Evolutionary conservation across 1,284 basidiomycete genomes (phyloP).

Genomic region (Melampsora americana): DNA sequence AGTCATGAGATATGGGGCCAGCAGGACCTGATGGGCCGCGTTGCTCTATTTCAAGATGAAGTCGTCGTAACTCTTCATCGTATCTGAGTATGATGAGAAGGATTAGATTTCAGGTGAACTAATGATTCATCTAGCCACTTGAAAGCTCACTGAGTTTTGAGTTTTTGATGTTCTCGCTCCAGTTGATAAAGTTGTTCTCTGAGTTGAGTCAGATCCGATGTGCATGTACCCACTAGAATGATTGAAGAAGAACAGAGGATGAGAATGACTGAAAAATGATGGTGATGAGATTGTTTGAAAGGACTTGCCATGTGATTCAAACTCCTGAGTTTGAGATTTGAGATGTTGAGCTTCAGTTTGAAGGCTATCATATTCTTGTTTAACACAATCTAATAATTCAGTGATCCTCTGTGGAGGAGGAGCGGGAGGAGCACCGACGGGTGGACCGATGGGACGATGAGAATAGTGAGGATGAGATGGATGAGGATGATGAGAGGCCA

Average conservation of each 20-base stretch:
- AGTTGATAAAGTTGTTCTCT: conserved; percentile 37
- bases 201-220: conserved; percentile 28
- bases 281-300: background rate
- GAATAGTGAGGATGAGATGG: conserved; percentile 5
- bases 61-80: conserved; percentile 40
- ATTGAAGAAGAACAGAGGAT: background rate
- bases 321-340: conserved; percentile 37
- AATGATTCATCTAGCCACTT: background rate
- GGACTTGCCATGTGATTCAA: conserved; percentile 36
- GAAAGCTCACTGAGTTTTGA: conserved; percentile 34
- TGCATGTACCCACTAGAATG: conserved; percentile 21
- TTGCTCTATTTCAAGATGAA: conserved; percentile 35
- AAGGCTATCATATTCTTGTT: conserved; percentile 35
- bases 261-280: background rate
- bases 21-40: conserved; percentile 9
- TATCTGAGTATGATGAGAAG: conserved; percentile 16
- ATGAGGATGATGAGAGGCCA: conserved; percentile 20
- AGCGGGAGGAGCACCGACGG: background rate
- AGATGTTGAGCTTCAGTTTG: conserved; percentile 26
- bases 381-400: conserved; percentile 41
- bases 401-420: conserved; percentile 1
- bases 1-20: conserved; percentile 10
- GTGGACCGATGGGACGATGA: background rate
- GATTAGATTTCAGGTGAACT: background rate
- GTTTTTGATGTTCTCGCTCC: conserved; percentile 40